phyloP scores from a whole-genome alignment of 768 basidiomycete species.

The Bullera alba region DNA sequence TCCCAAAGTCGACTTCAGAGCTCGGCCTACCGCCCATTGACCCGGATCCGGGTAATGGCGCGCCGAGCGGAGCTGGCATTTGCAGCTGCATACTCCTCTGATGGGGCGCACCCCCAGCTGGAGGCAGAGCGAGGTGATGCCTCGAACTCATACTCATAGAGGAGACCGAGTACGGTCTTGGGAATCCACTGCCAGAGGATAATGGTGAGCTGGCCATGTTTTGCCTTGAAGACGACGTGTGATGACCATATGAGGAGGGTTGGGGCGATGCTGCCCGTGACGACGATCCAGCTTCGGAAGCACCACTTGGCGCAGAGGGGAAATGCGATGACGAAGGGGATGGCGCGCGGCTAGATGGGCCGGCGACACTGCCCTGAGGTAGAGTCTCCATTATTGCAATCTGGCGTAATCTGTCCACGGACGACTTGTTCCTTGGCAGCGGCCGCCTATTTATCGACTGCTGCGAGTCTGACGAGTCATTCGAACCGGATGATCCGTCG shows the following conservation, averaged over 20 bases:
- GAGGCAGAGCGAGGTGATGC: not conserved
- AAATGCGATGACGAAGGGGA: not conserved
- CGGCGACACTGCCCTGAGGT: not conserved
- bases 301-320: not conserved
- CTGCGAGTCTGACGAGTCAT: not conserved
- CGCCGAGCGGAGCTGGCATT: not conserved
- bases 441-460: not conserved
- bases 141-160: not conserved
- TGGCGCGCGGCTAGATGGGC: not conserved
- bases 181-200: not conserved
- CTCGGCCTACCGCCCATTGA: not conserved
- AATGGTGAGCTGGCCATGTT: not conserved
- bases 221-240: not conserved
- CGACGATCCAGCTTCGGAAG: not conserved
- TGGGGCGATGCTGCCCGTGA: not conserved
- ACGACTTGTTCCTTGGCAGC: not conserved
- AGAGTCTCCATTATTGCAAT: not conserved
- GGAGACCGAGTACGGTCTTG: not conserved
- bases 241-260: conserved; percentile 2
- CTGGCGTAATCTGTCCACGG: conserved; percentile 3
- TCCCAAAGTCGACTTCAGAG: not conserved
- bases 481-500: not conserved
- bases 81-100: not conserved
- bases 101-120: not conserved
- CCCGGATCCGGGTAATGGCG: not conserved